phyloP scores from a whole-genome alignment of 2,329 filamentous ascomycete species.

The Fusarium sp. region DNA sequence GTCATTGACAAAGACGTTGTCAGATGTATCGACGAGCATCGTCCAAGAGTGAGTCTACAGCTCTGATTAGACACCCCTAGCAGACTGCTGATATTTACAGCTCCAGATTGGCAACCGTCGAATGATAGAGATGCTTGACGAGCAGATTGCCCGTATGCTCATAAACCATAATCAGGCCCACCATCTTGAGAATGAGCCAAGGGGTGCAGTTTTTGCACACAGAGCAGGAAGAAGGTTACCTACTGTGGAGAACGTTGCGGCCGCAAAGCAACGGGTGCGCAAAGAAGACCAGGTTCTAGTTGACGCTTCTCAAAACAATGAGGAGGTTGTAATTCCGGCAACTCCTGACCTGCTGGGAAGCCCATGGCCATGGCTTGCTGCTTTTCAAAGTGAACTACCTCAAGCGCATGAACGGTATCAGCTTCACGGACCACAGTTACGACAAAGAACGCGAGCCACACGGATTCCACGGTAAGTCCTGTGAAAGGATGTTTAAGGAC shows the following conservation, averaged over 20 bases:
- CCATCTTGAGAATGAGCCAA: background rate
- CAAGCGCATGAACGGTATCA: background rate
- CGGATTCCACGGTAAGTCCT: conserved; percentile 23
- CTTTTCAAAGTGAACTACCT: conserved; percentile 1
- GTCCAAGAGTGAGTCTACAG: conserved; percentile 53
- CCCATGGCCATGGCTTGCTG: conserved; percentile 26
- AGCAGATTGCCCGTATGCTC: conserved; percentile 45
- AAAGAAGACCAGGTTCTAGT: background rate
- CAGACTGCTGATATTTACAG: conserved; percentile 4
- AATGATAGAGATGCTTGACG: conserved; percentile 49
- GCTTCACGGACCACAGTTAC: background rate
- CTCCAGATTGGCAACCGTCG: conserved; percentile 19
- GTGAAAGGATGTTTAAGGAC: background rate
- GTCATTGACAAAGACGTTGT: conserved; percentile 57
- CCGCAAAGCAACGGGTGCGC: background rate
- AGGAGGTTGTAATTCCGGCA: background rate
- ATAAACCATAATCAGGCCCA: conserved; percentile 3
- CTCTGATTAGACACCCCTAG: no score
- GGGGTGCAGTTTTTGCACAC: background rate
- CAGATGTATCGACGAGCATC: conserved; percentile 57
- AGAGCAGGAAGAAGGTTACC: conserved; percentile 6
- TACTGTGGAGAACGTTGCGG: conserved; percentile 20
- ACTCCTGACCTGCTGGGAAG: conserved; percentile 1
- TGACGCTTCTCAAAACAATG: background rate
- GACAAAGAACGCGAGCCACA: conserved; percentile 18